These are phyloP conservation scores for Monosporascus ibericus DNA, from an alignment of 2,329 filamentous ascomycete genomes.

Conservation along the genomic window DNA sequence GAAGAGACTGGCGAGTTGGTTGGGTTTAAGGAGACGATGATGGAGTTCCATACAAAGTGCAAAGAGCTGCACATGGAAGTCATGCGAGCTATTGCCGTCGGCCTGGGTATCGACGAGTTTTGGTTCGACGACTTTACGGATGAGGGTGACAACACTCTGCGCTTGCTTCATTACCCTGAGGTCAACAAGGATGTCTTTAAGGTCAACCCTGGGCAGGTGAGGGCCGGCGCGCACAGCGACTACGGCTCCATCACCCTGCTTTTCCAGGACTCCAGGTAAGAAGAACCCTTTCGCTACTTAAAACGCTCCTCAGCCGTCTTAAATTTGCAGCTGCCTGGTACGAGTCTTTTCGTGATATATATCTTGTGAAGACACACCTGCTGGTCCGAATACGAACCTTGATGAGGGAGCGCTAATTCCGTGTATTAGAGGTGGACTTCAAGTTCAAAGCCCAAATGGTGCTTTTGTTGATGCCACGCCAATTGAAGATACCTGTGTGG, in stretches of 20 bases:
- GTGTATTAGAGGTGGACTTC: slow-evolving; percentile 16
- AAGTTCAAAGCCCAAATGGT: slow-evolving; percentile 56
- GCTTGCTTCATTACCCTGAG: slow-evolving; percentile 71
- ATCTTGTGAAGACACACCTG: too few relatives aligned
- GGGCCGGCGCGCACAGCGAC: slow-evolving; percentile 72
- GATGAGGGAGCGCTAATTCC: not conserved
- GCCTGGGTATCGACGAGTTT: slow-evolving; percentile 61
- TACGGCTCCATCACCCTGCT: slow-evolving; percentile 57
- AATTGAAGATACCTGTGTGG: slow-evolving; percentile 73
- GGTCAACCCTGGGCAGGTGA: slow-evolving; percentile 61
- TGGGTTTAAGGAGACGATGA: slow-evolving; percentile 68
- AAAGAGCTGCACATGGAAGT: slow-evolving; percentile 68
- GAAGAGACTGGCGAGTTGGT: slow-evolving; percentile 41
- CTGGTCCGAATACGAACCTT: too few relatives aligned
- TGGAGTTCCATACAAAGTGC: slow-evolving; percentile 67
- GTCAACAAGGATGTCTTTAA: slow-evolving; percentile 61
- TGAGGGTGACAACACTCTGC: slow-evolving; percentile 62
- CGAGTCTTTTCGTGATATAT: too few relatives aligned
- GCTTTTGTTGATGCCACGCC: slow-evolving; percentile 78
- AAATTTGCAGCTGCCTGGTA: not conserved
- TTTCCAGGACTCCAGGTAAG: slow-evolving; percentile 46
- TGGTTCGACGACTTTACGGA: slow-evolving; percentile 77
- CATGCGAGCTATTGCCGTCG: slow-evolving; percentile 81
- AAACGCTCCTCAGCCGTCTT: too few relatives aligned
- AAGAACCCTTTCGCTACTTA: too few relatives aligned